A percentile compares a stretch with the other conserved stretches of the same genome.
Conservation (phyloP, 73 alveolate species). For the Paramecium biaurelia region DNA sequence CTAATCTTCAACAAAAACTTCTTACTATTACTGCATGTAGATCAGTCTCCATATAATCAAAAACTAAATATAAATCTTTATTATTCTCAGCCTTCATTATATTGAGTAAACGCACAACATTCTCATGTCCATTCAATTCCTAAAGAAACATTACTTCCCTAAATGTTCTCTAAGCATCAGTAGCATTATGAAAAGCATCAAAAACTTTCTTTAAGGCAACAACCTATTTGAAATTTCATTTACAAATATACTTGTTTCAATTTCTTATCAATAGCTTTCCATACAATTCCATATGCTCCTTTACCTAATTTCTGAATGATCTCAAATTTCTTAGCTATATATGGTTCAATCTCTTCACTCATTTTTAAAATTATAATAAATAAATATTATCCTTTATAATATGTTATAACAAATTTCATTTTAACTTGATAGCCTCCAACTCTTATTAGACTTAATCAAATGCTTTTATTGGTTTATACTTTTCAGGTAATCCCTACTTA, state of each 20-base stretch:
- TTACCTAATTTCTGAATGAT: slow-evolving; percentile 85
- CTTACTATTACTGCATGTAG: slow-evolving; percentile 73
- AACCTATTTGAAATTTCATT: slow-evolving; percentile 56
- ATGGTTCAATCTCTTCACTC: slow-evolving; percentile 90
- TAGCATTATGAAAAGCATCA: slow-evolving; percentile 98
- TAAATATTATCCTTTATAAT: background rate
- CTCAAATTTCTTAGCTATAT: slow-evolving; percentile 82
- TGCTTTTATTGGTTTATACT: background rate
- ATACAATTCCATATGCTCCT: slow-evolving; percentile 96
- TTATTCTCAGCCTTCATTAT: slow-evolving; percentile 91
- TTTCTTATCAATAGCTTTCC: slow-evolving; percentile 93
- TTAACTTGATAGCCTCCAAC: slow-evolving; percentile 17
- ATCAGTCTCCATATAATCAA: slow-evolving; percentile 90
- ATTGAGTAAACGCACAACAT: slow-evolving; percentile 88
- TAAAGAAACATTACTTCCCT: slow-evolving; percentile 88
- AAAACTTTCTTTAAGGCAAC: slow-evolving; percentile 96
- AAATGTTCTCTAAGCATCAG: slow-evolving; percentile 97
- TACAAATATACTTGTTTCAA: slow-evolving; percentile 68
- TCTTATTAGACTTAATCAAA: background rate
- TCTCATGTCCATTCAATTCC: slow-evolving; percentile 95
- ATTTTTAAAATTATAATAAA: slow-evolving; percentile 36
- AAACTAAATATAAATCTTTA: slow-evolving; percentile 75
- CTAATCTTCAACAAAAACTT: background rate
- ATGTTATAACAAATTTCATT: background rate
- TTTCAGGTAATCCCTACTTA: background rate